Evolutionary conservation across 1,139 yeast genomes (phyloP), one percentile per base, ranked within the genome.

Genomic region (Protomyces pachydermus): DNA sequence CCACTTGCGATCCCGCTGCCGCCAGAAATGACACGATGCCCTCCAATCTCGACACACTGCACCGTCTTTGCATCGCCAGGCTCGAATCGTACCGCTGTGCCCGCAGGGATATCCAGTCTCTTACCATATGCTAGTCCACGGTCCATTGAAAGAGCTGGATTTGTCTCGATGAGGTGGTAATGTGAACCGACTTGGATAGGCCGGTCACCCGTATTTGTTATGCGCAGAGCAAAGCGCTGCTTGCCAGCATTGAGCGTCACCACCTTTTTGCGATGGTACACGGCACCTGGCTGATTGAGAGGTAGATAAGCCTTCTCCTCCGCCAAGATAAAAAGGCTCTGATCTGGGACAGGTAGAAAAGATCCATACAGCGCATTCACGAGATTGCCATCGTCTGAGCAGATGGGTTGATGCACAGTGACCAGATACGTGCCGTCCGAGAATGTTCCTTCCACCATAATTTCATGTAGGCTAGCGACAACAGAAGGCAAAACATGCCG

Each of bases 181-280:
- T 65, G 67, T 8, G 67, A 65, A 1, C 67, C 67, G 18, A 65
- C 67, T 23, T 65, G 67, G 32, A 65, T 65, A 12, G 67, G 67
- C 28, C 67, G 50, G 52, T 65, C 67, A 10, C 67, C 67, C 6
- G 55, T 52, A 18, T 65, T 65, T 12, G 54, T 38, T 18, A 65
- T 60, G 20, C 52, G 54, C 55, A 65, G 16, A 18, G 46, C 12
- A 20, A 56, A 65, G 28, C 67, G 56, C 46, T 61, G 60, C 38
- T 55, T 60, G 32, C 56, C 65, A 3, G 39, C 54, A 12, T 57
- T 62, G 37, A 65, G 60, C 37, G 25, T 32, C 25, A 65, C 61
- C 28, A 51, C 52, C 18, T 52, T 56, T 16, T 56, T 64, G 18
- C 53, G 28, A 25, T 52, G 55, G 34, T 56, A 37, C 14, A 65